Evolutionary conservation across 306 rosid genomes (phyloP), one percentile per base, ranked within the genome.

Genomic region (Fragaria vesca): DNA sequence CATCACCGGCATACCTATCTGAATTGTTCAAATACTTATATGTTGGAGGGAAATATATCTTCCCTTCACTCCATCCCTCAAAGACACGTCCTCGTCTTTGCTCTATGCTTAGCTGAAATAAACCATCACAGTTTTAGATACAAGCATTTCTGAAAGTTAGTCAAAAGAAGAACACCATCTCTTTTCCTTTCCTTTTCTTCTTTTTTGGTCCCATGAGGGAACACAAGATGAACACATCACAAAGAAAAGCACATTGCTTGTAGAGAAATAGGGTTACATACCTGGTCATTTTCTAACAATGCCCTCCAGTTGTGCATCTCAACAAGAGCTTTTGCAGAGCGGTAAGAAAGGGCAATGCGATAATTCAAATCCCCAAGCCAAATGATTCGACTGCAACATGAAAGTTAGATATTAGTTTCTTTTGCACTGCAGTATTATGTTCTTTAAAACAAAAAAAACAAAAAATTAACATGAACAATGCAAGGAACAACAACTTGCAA

Each of bases 331-430:
- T 93, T 91, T 42, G 98, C 97, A 24, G 89, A 88, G 34, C 91
- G 93, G 83, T 90, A 91, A 51, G 97, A 88, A 81, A 93, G 92
- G 75, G 99, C 96, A 78, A 93, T 91, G 84, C 99, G 90, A 77
- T 96, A 96, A 76, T 96, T 96, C 81, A 96, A 89, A 89, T 96
- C 99, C 48, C 99, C 99, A 63, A 96, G 94, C 99, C 99, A 96
- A 75, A 96, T 86, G 54, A 96, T 83, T 65, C 96, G 98, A 88
- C 99, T 96, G 76, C 81, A 87, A 73, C 75, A 84, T 72, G 71
- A 60, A 84, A 76, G 78, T 76, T 67, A 72, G 40, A 52, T 81
- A 34, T 78, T 84, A 54, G 58, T 26, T 42, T 62, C 32, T 62
- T 51, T 32, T 50, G 40, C 24, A 43, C 24, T 70, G 34, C 26